Base-by-base conservation (phyloP, 257 asterid genomes). In the Nicotiana noctiflora region DNA sequence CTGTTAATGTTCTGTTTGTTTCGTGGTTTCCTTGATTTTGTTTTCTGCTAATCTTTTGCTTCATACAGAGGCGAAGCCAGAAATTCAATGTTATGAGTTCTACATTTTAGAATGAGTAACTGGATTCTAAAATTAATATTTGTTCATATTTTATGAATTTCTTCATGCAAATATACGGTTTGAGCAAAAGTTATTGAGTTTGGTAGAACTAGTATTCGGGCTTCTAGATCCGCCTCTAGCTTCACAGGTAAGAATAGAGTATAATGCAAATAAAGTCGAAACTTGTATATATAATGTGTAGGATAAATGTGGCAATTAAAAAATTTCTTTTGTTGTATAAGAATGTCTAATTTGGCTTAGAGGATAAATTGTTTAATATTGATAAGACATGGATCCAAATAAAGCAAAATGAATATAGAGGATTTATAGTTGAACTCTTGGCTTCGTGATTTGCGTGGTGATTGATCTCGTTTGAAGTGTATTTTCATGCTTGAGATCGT, bases 161-260 rank as follows among this genome's bases (percentile, higher is more conserved):
- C 0, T 37, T 37, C 1, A 37, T 0, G 2, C 46, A 37, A 37
- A 37, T 0, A 2, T 1, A 0, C 0, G 6, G 10, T 37, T 37
- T 40, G 46, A 40, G 46, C 46, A 8, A 29, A 29, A 29, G 31
- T 29, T 29, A 29, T 29, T 29, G 31, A 29, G 46, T 37, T 37
- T 7, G 46, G 10, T 37, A 7, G 44, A 37, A 37, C 9, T 9
- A 0, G 46, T 37, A 37, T 37, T 40, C 11, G 2, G 11, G 46
- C 46, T 40, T 40, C 11, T 40, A 8, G 46, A 10, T 40, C 46
- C 11, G 10, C 11, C 11, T 0, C 46, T 1, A 2, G 11, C 3
- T 53, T 76, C 27, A 17, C 17, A 76, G 13, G 1, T 53, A 15
- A 51, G 31, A 53, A 57, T 2, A 51, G 17, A 76, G 64, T 49